Evolutionary conservation across 345 rosid genomes (phyloP).

Genomic region (Euclidium syriacum): DNA sequence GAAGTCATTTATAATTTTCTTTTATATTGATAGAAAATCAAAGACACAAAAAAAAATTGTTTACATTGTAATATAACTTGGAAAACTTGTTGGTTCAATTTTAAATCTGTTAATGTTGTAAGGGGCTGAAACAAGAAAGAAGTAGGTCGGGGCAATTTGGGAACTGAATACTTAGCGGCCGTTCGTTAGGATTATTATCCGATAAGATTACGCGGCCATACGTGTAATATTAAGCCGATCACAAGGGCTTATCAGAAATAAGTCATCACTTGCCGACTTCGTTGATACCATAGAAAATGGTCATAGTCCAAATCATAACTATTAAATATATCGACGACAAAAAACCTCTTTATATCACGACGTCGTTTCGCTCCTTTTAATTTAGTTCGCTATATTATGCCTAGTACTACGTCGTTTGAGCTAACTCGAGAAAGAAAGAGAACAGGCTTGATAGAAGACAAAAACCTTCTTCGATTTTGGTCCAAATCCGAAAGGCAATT

Average conservation of each 20-base stretch:
- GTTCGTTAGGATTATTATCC: slow-evolving; percentile 1
- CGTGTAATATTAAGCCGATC: slow-evolving; percentile 1
- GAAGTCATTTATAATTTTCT: neutral
- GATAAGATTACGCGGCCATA: slow-evolving; percentile 14
- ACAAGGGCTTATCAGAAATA: neutral
- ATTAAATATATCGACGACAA: no score
- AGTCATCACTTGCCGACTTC: slow-evolving; percentile 21
- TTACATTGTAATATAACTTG: neutral
- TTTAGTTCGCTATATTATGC: no score
- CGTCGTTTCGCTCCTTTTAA: no score
- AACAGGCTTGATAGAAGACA: no score
- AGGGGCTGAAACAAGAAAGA: neutral
- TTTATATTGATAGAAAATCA: no score
- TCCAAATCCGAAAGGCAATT: no score
- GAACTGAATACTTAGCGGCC: neutral
- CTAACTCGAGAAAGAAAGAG: no score
- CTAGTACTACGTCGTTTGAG: no score
- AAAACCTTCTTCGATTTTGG: no score
- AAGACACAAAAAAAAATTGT: no score
- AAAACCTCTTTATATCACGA: no score
- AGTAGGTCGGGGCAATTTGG: neutral
- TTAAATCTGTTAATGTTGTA: neutral
- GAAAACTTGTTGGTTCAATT: neutral
- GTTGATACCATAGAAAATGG: neutral
- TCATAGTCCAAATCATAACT: no score